phyloP scores from a whole-genome alignment of 768 basidiomycete species.

The Sporobolomyces pararoseus region DNA sequence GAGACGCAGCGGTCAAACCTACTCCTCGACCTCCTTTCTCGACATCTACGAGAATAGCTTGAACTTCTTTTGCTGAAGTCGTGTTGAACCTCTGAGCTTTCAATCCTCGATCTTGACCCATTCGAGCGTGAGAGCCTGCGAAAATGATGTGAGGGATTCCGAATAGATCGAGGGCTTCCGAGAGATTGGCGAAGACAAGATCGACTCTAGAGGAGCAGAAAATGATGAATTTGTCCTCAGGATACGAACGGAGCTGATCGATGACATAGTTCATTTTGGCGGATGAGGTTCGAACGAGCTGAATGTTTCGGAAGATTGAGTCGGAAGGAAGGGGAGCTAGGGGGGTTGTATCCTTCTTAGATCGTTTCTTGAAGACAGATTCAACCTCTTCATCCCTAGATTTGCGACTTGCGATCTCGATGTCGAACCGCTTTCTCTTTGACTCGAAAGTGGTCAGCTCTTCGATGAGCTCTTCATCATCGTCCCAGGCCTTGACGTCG shows the following conservation, averaged over 20 bases:
- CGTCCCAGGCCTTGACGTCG: conserved; percentile 29
- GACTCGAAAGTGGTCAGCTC: conserved; percentile 39
- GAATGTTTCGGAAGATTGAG: conserved; percentile 13
- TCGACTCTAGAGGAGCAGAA: conserved; percentile 27
- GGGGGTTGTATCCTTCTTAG: conserved; percentile 9
- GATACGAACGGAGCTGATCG: conserved; percentile 12
- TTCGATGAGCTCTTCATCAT: conserved; percentile 41
- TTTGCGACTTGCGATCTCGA: conserved; percentile 9
- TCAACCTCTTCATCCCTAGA: conserved; percentile 15
- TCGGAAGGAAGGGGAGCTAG: conserved; percentile 20
- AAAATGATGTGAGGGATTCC: conserved; percentile 34
- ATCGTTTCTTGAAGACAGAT: conserved; percentile 22
- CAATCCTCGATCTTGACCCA: conserved; percentile 23
- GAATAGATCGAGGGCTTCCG: conserved; percentile 37
- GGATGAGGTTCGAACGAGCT: conserved; percentile 20
- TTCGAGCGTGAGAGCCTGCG: conserved; percentile 11
- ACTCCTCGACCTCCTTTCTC: conserved; percentile 37
- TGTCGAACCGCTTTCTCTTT: conserved; percentile 19
- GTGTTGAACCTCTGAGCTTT: conserved; percentile 23
- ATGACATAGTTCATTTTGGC: conserved; percentile 38
- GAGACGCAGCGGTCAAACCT: conserved; percentile 16
- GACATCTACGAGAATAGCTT: conserved; percentile 39
- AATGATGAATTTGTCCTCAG: conserved; percentile 41
- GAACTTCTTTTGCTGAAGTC: conserved; percentile 8
- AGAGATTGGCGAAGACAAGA: conserved; percentile 34